Evolutionary conservation across 805 yeast species (phyloP), one percentile per base, ranked within the genome.

Genomic region (Torulaspora gathmanii): DNA sequence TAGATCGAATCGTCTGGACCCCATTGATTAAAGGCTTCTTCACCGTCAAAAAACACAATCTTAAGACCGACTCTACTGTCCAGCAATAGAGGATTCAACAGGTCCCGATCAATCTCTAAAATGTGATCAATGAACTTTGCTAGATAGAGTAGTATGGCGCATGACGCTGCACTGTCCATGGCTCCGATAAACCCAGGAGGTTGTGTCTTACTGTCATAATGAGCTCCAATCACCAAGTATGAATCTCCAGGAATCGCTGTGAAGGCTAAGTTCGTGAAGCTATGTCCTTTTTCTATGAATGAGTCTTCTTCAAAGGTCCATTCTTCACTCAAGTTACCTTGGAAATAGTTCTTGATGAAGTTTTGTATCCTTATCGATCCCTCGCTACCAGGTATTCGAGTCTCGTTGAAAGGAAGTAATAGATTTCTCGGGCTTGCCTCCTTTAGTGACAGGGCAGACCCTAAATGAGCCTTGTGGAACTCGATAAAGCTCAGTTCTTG

Each of bases 141-240:
- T 2, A 73, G 52, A 49, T 74, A 74, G 48, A 79, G 49, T 31
- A 79, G 52, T 16, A 79, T 61, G 0, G 77, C 78, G 56, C 82
- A 77, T 1, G 83, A 76, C 1, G 72, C 78, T 3, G 81, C 82
- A 44, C 80, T 74, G 54, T 79, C 84, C 23, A 70, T 74, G 1
- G 82, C 84, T 5, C 84, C 84, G 26, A 78, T 61, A 45, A 79
- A 78, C 5, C 81, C 82, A n/a, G 61, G 64, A 1, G 82, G 81
- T 6, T 57, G 56, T 8, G 63, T 42, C 50, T 73, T 72, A 0
- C 80, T 70, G 54, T 79, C 84, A 51, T 77, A 79, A 51, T 79
- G 84, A 0, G 80, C 83, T 3, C 75, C 75, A 3, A 78, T 50
- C 5, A 71, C 63, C 7, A 72, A 47, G 26, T 68, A 64, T 13